Evolutionary conservation across 306 rosid genomes (phyloP).

Genomic region (Cucurbita pepo): DNA sequence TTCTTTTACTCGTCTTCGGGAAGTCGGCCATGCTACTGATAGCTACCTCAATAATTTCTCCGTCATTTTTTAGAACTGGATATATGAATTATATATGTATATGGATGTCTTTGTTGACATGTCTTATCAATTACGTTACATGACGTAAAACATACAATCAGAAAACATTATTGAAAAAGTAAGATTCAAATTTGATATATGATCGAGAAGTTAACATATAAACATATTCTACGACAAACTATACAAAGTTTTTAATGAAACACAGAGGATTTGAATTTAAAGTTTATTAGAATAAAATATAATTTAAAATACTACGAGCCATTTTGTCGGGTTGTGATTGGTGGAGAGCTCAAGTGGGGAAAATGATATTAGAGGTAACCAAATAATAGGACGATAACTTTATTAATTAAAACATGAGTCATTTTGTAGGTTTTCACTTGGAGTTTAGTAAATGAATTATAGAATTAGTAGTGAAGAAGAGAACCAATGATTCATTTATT

Average conservation of each 20-base stretch:
- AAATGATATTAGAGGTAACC: not conserved
- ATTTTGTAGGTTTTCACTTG: constrained; percentile 10
- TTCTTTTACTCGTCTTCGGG: not conserved
- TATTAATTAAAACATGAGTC: not conserved
- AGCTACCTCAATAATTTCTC: not conserved
- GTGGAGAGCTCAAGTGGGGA: not conserved
- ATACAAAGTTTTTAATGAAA: not conserved
- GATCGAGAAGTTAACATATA: not conserved
- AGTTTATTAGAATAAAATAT: not conserved
- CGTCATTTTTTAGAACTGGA: not conserved
- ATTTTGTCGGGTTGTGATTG: not conserved
- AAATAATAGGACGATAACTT: not conserved
- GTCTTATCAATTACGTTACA: not conserved
- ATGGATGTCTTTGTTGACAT: not conserved
- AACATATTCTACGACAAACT: not conserved
- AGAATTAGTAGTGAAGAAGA: constrained; percentile 16
- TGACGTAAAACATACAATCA: not conserved
- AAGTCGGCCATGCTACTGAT: not conserved
- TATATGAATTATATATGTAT: not conserved
- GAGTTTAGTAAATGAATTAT: not conserved
- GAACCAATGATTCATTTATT: not conserved
- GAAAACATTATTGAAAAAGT: not conserved
- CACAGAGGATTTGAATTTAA: no score
- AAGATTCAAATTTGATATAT: not conserved
- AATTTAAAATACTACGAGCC: not conserved